phyloP scores from a whole-genome alignment of 495 filamentous ascomycete species.

The Beverwykella pulmonaria region DNA sequence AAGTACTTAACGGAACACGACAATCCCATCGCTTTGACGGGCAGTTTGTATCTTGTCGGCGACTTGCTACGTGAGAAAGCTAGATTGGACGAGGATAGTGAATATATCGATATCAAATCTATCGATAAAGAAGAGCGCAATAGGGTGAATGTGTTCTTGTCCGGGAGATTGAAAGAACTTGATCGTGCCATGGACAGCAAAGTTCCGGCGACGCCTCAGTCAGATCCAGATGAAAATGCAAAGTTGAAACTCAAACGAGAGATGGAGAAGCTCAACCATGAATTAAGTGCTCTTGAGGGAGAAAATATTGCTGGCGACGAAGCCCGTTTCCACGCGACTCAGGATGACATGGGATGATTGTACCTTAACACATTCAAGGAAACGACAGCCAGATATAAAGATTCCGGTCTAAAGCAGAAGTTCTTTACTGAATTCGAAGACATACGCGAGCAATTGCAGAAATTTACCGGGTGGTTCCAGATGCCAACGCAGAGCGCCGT shows the following conservation, averaged over 20 bases:
- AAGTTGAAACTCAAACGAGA: conserved; percentile 2
- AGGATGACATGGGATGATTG: too few species aligned
- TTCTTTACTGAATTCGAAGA: conserved; percentile 72
- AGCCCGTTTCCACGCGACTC: neutral
- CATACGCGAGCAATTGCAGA: conserved; percentile 9
- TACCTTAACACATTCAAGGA: neutral
- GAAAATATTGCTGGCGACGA: neutral
- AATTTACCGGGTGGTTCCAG: neutral
- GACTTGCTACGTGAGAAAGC: conserved; percentile 60
- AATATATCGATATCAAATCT: conserved; percentile 1
- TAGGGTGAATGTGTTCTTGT: conserved; percentile 13
- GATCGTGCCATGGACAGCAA: neutral
- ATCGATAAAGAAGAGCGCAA: conserved; percentile 17
- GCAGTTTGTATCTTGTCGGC: conserved; percentile 87
- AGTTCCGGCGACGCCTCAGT: neutral
- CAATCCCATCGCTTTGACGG: conserved; percentile 76
- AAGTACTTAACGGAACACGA: conserved; percentile 49
- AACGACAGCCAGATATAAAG: neutral
- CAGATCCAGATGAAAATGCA: neutral
- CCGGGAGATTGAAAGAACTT: neutral
- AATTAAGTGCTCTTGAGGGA: neutral
- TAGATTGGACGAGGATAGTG: neutral
- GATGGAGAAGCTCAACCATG: conserved; percentile 5
- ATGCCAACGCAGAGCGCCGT: neutral
- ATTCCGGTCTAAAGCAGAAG: conserved; percentile 59